Conservation (phyloP, 2,329 filamentous ascomycete species). For the Cladophialophora carrionii region DNA sequence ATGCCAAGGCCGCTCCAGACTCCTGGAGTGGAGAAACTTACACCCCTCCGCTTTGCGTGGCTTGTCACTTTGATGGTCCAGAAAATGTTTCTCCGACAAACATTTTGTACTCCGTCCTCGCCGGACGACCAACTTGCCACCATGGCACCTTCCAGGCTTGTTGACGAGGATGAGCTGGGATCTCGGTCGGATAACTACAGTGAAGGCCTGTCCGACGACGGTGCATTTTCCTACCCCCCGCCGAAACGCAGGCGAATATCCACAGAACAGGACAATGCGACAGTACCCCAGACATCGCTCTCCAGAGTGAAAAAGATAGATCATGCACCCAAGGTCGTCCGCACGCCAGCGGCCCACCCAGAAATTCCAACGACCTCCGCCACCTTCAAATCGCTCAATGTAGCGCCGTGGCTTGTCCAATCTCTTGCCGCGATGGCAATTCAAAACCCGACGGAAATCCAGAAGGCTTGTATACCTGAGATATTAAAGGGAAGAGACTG, state of each 20-base stretch:
- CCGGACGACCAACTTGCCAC: not conserved
- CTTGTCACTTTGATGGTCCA: not conserved
- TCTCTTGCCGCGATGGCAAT: conserved; percentile 80
- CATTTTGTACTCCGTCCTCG: not conserved
- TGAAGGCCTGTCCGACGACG: conserved; percentile 6
- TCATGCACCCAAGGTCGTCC: not conserved
- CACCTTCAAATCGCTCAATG: conserved; percentile 71
- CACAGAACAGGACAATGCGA: conserved; percentile 8
- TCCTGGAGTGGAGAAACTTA: not conserved
- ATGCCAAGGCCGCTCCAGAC: not conserved
- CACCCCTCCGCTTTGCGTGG: not conserved
- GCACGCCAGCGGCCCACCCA: not conserved
- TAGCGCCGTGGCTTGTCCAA: conserved; percentile 84
- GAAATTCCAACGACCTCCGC: conserved; percentile 45
- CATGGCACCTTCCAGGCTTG: conserved; percentile 12
- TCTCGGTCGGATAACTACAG: not conserved
- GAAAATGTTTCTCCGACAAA: not conserved
- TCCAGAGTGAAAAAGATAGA: conserved; percentile 27
- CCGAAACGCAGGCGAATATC: conserved; percentile 37
- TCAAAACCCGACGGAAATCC: conserved; percentile 85
- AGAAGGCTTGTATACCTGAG: conserved; percentile 88
- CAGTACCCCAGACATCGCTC: conserved; percentile 5
- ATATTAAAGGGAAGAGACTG: conserved; percentile 90
- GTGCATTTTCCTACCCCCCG: conserved; percentile 29
- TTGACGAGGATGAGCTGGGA: not conserved